These are phyloP conservation scores for Ustilago shanxiensis DNA, from an alignment of 1,284 basidiomycete genomes.

Conservation along the genomic window DNA sequence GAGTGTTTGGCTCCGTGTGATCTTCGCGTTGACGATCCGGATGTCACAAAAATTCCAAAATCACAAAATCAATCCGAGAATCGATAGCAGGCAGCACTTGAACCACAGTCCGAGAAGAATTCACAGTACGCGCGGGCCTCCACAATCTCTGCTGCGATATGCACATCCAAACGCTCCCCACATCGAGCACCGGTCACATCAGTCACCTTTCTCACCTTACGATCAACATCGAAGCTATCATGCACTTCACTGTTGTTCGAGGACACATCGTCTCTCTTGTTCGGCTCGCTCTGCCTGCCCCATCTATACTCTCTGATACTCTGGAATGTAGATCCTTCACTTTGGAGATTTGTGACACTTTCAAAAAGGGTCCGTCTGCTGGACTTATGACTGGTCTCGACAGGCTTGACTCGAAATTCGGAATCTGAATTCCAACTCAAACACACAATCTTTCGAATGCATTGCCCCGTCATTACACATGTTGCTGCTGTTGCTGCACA, in stretches of 20 bases:
- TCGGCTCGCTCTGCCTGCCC: no score
- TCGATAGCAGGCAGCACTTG: constrained; percentile 21
- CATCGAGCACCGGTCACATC: constrained; percentile 15
- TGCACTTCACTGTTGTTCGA: neutral
- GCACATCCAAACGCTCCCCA: constrained; percentile 9
- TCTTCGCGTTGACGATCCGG: constrained; percentile 37
- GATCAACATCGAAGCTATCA: neutral
- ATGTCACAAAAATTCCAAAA: neutral
- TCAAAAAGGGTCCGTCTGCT: no score
- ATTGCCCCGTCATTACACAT: no score
- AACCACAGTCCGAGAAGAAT: neutral
- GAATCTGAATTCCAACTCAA: no score
- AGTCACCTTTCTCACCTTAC: neutral
- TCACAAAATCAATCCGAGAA: constrained; percentile 2
- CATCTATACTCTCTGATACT: no score
- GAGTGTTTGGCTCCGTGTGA: constrained; percentile 6
- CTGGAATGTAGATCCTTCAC: no score
- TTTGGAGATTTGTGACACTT: no score
- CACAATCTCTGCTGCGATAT: constrained; percentile 13
- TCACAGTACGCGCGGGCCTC: constrained; percentile 20
- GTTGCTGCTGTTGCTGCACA: no score
- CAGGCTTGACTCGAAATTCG: no score
- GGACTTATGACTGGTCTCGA: no score
- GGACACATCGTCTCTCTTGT: no score
- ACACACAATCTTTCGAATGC: no score